Base-by-base conservation (phyloP, 2,329 filamentous ascomycete species). In the Pseudocercospora crystallina region DNA sequence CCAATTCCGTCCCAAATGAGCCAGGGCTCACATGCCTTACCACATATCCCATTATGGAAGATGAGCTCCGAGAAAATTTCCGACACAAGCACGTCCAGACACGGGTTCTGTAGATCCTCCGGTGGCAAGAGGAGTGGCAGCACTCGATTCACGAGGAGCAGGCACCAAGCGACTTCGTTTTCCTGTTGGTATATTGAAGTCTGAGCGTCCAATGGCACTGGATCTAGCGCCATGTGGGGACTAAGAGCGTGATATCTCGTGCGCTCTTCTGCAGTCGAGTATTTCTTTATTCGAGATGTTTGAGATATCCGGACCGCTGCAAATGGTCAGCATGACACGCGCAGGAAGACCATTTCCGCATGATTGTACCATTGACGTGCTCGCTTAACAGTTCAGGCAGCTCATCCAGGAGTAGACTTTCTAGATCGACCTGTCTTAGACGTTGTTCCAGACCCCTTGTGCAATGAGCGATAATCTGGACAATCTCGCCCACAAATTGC, bases 61-160 rank as follows among this genome's bases (percentile, higher is more conserved):
- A 97, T 89, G 68, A 95, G 84, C 71, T 96, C 90, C 5, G 90
- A 89, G 55, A 97, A 79, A 58, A 97, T 87, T 71, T 96, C 90
- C 47, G 85, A 84, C 56, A 96, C 86, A 55, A 99, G 77, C 32
- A 89, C 81, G 49, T 88, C 86, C 63, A 97, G 77, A 68, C 89
- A 95, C 47, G 83, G 83, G 68, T 96, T 97, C 64, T 92, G 84
- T 34, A 97, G 76, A 68, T 97, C 92, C 65, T 97, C 92, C 12
- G 90, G 94, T 8, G 94, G 94, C 14, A 99, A 79, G 12, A 99
- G 80, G 45, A 96, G 78, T 17, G 89, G 86, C 55, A 99, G 76
- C 33, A 90, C 79, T 29, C 86, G 89, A 65, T 91, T 85, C 12
- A 91, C 86, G n/a, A 97, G 78, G 49, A 97, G 76, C 66, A 95